phyloP scores from a whole-genome alignment of 129 eudicot species.

The Chrysanthemum makinoi region DNA sequence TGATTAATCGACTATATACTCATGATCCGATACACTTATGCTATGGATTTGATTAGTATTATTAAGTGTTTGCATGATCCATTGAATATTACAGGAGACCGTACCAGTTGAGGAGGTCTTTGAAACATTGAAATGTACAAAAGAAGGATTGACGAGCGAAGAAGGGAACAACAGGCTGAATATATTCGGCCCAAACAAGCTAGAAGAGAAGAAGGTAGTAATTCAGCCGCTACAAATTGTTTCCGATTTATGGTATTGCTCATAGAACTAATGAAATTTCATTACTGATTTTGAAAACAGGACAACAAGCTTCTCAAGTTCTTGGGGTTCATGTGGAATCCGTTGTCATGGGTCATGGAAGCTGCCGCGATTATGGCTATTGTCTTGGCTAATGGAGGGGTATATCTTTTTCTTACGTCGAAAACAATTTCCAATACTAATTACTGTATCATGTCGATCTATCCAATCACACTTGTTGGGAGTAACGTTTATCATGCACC shows the following conservation, averaged over 20 bases:
- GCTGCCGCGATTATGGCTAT: constrained; percentile 86
- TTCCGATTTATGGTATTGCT: not conserved
- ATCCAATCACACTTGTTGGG: not conserved
- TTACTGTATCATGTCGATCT: not conserved
- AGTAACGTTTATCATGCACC: not conserved
- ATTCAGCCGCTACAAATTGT: not conserved
- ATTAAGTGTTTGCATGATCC: constrained; percentile 1
- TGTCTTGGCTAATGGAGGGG: constrained; percentile 86
- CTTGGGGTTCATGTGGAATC: constrained; percentile 95
- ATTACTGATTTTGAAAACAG: constrained; percentile 33
- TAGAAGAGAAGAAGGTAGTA: constrained; percentile 75
- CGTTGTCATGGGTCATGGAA: constrained; percentile 96
- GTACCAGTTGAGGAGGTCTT: constrained; percentile 82
- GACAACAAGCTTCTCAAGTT: constrained; percentile 67
- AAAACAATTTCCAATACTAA: not conserved
- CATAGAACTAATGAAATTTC: constrained; percentile 26
- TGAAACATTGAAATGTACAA: constrained; percentile 57
- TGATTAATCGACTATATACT: too few species aligned
- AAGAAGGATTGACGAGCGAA: constrained; percentile 53
- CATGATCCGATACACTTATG: too few species aligned
- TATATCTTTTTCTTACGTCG: constrained; percentile 20
- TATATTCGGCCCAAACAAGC: constrained; percentile 75
- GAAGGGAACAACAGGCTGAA: constrained; percentile 64
- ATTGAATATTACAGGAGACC: constrained; percentile 42
- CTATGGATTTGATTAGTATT: not conserved